These are phyloP conservation scores for Diaporthe citriasiana DNA, from an alignment of 2,329 filamentous ascomycete species.

Conservation along the genomic window DNA sequence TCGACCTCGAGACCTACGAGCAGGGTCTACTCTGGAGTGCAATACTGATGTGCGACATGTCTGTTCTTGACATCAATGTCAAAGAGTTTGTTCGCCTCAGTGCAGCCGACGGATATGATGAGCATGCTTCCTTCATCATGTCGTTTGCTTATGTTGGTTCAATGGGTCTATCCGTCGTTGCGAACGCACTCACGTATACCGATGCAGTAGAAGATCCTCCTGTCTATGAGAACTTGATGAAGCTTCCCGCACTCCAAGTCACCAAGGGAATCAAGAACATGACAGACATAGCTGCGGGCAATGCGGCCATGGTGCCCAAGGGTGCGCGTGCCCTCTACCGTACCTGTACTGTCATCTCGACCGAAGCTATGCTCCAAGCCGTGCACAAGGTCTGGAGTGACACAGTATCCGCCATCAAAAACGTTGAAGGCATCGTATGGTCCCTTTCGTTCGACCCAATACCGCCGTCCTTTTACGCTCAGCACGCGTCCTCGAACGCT, in stretches of 20 bases:
- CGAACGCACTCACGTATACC: neutral
- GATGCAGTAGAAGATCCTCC: neutral
- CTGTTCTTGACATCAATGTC: neutral
- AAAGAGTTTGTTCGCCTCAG: neutral
- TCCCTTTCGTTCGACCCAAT: conserved; percentile 26
- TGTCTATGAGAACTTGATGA: neutral
- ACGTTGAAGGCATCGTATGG: conserved; percentile 24
- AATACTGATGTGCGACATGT: neutral
- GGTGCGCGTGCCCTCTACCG: neutral
- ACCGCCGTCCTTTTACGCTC: conserved; percentile 28
- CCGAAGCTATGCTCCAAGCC: conserved; percentile 25
- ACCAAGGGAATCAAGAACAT: neutral
- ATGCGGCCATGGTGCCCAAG: neutral
- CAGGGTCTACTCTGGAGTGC: conserved; percentile 14
- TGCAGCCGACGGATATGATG: neutral
- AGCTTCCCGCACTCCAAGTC: neutral
- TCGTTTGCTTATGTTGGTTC: neutral
- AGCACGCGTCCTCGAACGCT: neutral
- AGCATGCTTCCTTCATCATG: neutral
- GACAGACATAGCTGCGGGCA: neutral
- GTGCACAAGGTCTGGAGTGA: conserved; percentile 6
- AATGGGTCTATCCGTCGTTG: neutral
- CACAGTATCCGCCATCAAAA: neutral
- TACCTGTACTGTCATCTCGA: neutral
- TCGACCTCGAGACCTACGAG: conserved; percentile 43